Evolutionary conservation across 1,284 basidiomycete species (phyloP), one percentile per base, ranked within the genome.

Genomic region (Xanthoconium separans): DNA sequence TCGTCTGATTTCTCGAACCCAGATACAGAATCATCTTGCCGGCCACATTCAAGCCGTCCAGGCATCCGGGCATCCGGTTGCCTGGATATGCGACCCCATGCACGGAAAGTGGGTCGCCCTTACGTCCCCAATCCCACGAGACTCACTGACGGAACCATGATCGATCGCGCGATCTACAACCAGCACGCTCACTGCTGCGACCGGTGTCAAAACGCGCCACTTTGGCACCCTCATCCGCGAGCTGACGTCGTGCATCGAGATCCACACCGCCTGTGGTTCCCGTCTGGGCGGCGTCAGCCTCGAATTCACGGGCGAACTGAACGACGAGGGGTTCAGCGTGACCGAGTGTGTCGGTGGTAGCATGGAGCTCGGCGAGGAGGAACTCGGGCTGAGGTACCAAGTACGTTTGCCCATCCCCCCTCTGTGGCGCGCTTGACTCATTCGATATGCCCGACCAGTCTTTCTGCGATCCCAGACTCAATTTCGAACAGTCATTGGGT

Each of bases 1-100:
- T 29, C 10, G 15, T 43, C 39, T 16, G 42, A 51, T 22, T 34
- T 13, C 18, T 15, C 15, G 10, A 27, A 29, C 61, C 40, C 20
- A 93, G 91, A 83, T 96, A 58, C 87, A 88, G 54, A 71, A 82
- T 27, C 81, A 87, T 65, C 84, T 98, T 7, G 81, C 93, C 0
- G 78, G 71, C 0, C 93, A 98, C 68, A 96, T 99, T 68, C 73
- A 75, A n/a, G 89, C 87, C 1, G 93, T 99, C 15, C 85, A 90
- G 65, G 65, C 73, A 51, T 91, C 92, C 2, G 82, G 82, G 1
- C 95, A 98, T 68, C 87, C 89, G 4, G 93, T 98, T 2, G 85
- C 90, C 27, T 97, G 95, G 90, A 84, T 96, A 51, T 97, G 93
- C 66, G 96, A 99, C 73, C 95, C 96, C 2, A 98, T 98, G 96